Percentiles rank a stretch among this genome's conserved stretches.
These are phyloP conservation scores for Carex pumila DNA, from an alignment of 176 grass and related monocot species.

Conservation along the genomic window DNA sequence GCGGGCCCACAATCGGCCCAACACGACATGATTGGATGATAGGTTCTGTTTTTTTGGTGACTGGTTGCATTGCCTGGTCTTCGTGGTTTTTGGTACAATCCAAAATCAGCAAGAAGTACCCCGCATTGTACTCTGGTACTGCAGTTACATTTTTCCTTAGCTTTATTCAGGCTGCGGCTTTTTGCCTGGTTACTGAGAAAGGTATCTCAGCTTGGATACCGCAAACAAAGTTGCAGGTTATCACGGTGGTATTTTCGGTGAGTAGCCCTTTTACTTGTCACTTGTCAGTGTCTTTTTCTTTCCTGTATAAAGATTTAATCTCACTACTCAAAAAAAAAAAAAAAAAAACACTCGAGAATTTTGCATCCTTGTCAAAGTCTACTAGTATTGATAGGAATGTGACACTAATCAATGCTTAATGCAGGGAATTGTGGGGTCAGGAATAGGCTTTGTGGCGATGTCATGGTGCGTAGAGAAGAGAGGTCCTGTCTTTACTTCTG, in stretches of 20 bases:
- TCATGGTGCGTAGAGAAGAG: constrained; percentile 93
- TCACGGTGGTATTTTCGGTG: constrained; percentile 56
- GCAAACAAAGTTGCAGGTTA: constrained; percentile 58
- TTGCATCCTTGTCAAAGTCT: not conserved
- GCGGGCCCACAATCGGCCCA: not conserved
- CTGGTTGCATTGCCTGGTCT: constrained; percentile 56
- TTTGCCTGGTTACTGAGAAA: constrained; percentile 52
- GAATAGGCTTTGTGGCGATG: constrained; percentile 56
- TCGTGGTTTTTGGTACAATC: constrained; percentile 80
- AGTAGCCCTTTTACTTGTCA: constrained; percentile 17
- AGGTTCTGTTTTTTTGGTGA: constrained; percentile 59
- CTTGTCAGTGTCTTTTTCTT: not conserved
- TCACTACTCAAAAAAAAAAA: not conserved
- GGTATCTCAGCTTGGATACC: constrained; percentile 48
- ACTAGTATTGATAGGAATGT: not conserved
- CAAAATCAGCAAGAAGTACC: constrained; percentile 62
- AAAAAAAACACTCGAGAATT: not conserved
- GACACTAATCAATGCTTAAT: not conserved
- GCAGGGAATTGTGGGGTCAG: constrained; percentile 78
- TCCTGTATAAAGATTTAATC: not conserved
- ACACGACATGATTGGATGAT: constrained; percentile 48
- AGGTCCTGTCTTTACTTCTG: constrained; percentile 68
- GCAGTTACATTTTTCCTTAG: constrained; percentile 61
- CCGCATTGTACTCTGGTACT: constrained; percentile 75
- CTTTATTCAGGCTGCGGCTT: constrained; percentile 61